A percentile compares a stretch with the other conserved stretches of the same genome.
phyloP scores from a whole-genome alignment of 2,329 filamentous ascomycete genomes.

The Trichoderma atroviride region DNA sequence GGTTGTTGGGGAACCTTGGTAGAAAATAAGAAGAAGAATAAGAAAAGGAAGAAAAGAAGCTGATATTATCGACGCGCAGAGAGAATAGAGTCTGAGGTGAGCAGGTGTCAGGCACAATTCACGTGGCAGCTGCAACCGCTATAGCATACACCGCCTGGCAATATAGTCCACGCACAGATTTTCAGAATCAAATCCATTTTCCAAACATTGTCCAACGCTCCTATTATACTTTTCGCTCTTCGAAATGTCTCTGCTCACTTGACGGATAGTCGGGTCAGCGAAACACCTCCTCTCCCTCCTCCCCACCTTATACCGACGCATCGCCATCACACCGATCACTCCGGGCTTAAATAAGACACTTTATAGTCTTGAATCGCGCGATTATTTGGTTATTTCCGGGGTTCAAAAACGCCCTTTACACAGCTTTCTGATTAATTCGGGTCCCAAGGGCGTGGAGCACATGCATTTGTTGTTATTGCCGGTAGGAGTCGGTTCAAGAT shows the following conservation, averaged over 20 bases:
- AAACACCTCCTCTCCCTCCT: not conserved
- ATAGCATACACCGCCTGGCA: slow-evolving; percentile 1
- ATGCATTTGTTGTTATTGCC: not conserved
- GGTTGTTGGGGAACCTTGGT: not conserved
- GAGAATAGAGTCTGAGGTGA: not conserved
- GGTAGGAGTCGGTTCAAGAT: not conserved
- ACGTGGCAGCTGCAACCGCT: not conserved
- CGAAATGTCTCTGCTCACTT: not conserved
- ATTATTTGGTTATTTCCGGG: not conserved
- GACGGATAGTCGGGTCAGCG: slow-evolving; percentile 16
- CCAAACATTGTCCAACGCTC: not conserved
- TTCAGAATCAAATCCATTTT: not conserved
- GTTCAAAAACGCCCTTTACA: not conserved
- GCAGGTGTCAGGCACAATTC: not conserved
- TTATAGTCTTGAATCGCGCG: not conserved
- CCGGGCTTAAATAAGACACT: not conserved
- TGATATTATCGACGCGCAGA: not conserved
- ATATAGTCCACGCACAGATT: not conserved
- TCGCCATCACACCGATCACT: slow-evolving; percentile 11
- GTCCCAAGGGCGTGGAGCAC: not conserved
- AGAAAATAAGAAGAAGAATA: not conserved
- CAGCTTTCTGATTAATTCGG: not conserved
- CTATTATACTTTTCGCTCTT: not conserved
- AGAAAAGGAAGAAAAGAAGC: not conserved
- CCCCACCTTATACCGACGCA: slow-evolving; percentile 1